Percentiles rank a stretch among this genome's conserved stretches.
Conservation (phyloP, 257 asterid species). For the Jasminum sambac region DNA sequence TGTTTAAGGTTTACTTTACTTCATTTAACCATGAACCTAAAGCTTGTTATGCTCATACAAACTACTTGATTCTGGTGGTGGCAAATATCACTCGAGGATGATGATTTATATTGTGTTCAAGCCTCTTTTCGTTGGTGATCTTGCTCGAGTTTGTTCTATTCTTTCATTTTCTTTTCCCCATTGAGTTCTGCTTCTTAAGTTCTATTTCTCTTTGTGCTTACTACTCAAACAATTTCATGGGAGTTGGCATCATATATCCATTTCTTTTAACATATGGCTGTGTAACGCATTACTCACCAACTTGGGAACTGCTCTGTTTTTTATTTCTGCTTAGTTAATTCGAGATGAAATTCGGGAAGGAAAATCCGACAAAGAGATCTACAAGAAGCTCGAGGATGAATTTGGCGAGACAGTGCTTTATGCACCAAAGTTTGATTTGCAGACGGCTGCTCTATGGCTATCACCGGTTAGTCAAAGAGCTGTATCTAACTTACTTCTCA, state of each 20-base stretch:
- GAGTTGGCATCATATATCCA: not conserved
- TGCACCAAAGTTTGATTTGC: constrained; percentile 84
- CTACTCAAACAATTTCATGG: not conserved
- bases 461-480: constrained; percentile 65
- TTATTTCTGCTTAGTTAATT: constrained; percentile 44
- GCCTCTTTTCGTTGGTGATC: no score
- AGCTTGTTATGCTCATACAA: no score
- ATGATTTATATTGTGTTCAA: no score
- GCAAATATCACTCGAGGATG: no score
- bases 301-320: constrained; percentile 20
- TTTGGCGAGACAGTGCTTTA: constrained; percentile 93
- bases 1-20: no score
- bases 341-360: constrained; percentile 78
- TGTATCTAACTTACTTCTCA: not conserved
- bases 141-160: no score
- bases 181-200: not conserved
- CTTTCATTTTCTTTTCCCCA: no score
- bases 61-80: no score
- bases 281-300: not conserved
- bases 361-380: constrained; percentile 83
- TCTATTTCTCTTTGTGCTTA: not conserved
- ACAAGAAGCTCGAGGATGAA: constrained; percentile 78
- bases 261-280: not conserved
- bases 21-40: no score
- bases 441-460: constrained; percentile 93